These are phyloP conservation scores for Cercophora samala DNA, from an alignment of 495 filamentous ascomycete genomes.

Conservation along the genomic window DNA sequence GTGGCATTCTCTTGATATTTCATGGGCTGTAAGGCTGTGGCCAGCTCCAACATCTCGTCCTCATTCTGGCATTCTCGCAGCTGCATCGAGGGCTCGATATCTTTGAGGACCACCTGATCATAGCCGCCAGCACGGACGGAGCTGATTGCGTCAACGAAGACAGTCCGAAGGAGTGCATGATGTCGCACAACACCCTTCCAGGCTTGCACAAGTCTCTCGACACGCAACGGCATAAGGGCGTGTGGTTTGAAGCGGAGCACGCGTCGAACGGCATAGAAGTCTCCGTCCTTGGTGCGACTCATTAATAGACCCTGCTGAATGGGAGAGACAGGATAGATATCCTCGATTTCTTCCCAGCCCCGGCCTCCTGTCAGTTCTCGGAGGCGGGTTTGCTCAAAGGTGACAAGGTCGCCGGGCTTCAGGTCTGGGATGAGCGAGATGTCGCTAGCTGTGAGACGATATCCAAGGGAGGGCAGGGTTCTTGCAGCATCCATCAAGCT, in stretches of 20 bases:
- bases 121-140: constrained; percentile 13
- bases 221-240: neutral
- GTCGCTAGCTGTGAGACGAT: constrained; percentile 47
- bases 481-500: constrained; percentile 41
- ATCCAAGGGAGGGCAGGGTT: constrained; percentile 35
- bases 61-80: constrained; percentile 44
- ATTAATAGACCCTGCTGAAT: constrained; percentile 47
- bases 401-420: constrained; percentile 8
- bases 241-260: constrained; percentile 8
- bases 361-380: neutral
- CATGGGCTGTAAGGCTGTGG: constrained; percentile 37
- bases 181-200: constrained; percentile 55
- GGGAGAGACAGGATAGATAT: constrained; percentile 45
- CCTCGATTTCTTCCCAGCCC: constrained; percentile 33
- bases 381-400: constrained; percentile 15
- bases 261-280: constrained; percentile 27
- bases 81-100: constrained; percentile 36
- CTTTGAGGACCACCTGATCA: constrained; percentile 26
- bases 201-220: constrained; percentile 26
- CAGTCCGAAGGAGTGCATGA: constrained; percentile 44
- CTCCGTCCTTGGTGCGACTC: constrained; percentile 45
- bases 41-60: constrained; percentile 34
- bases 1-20: constrained; percentile 41
- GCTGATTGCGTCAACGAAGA: constrained; percentile 36
- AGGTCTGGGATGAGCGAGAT: constrained; percentile 47